Percentiles rank a stretch among this genome's conserved stretches.
phyloP scores from a whole-genome alignment of 805 yeast species.

The Clavispora asparagi region DNA sequence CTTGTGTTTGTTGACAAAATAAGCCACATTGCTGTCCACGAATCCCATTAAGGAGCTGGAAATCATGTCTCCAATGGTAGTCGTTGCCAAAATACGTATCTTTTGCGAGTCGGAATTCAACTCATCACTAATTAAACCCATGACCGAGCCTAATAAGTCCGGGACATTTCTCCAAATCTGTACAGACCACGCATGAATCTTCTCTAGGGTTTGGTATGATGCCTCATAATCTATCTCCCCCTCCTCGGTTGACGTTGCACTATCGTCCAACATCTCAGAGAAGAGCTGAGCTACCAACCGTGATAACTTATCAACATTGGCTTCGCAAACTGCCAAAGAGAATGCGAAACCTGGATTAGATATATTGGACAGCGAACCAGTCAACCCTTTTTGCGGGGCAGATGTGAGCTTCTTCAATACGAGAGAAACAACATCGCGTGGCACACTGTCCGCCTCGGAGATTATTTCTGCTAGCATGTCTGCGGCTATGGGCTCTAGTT shows the following conservation, averaged over 20 bases:
- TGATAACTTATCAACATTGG: slow-evolving; percentile 68
- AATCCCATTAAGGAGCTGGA: slow-evolving; percentile 25
- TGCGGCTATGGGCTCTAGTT: slow-evolving; percentile 56
- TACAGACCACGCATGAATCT: slow-evolving; percentile 57
- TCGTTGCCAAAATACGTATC: slow-evolving; percentile 64
- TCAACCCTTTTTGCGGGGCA: slow-evolving; percentile 26
- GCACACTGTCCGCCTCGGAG: slow-evolving; percentile 62
- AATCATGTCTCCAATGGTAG: slow-evolving; percentile 65
- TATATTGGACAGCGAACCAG: slow-evolving; percentile 19
- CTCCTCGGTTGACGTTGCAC: slow-evolving; percentile 16
- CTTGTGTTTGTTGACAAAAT: slow-evolving; percentile 53
- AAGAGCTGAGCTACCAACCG: slow-evolving; percentile 74
- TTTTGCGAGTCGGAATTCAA: slow-evolving; percentile 63
- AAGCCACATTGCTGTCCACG: slow-evolving; percentile 39
- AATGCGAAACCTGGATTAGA: slow-evolving; percentile 60
- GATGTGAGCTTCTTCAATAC: slow-evolving; percentile 51
- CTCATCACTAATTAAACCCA: slow-evolving; percentile 78
- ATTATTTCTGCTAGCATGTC: slow-evolving; percentile 74
- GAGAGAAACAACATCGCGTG: slow-evolving; percentile 54
- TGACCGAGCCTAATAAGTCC: slow-evolving; percentile 62
- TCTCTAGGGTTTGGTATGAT: slow-evolving; percentile 41
- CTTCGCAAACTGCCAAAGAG: slow-evolving; percentile 61
- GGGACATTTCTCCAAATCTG: slow-evolving; percentile 79
- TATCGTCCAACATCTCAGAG: slow-evolving; percentile 66
- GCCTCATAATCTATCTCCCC: slow-evolving; percentile 14